Conservation (phyloP, 2,329 filamentous ascomycete genomes). For the Coleophoma cylindrospora region DNA sequence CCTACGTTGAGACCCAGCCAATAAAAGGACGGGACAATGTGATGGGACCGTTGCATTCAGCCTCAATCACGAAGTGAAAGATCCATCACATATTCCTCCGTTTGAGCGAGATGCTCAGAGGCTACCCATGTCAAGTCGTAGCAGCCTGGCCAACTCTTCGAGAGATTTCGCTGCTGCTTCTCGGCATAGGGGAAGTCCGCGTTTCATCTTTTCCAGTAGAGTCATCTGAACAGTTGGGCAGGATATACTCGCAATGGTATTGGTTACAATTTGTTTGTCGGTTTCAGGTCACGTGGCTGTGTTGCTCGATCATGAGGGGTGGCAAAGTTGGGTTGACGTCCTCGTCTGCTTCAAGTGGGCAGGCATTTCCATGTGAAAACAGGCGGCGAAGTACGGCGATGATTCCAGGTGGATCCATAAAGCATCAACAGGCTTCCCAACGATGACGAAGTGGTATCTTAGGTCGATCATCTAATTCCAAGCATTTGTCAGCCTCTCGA, state of each 20-base stretch:
- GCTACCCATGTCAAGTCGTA: neutral
- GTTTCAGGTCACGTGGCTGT: neutral
- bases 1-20: neutral
- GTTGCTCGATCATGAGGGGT: neutral
- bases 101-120: neutral
- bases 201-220: neutral
- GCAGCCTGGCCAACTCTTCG: neutral
- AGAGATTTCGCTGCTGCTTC: too few species aligned
- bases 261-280: neutral
- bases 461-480: neutral
- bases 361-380: neutral
- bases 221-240: slow-evolving; percentile 1
- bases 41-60: neutral
- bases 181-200: neutral
- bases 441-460: neutral
- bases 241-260: neutral
- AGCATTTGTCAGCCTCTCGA: neutral
- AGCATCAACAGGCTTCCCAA: neutral
- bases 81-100: neutral
- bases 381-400: neutral
- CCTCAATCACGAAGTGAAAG: neutral
- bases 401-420: too few species aligned
- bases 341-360: neutral
- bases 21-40: neutral
- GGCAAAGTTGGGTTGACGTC: neutral